Evolutionary conservation across 495 filamentous ascomycete genomes (phyloP).

Genomic region (Beverwykella pulmonaria): DNA sequence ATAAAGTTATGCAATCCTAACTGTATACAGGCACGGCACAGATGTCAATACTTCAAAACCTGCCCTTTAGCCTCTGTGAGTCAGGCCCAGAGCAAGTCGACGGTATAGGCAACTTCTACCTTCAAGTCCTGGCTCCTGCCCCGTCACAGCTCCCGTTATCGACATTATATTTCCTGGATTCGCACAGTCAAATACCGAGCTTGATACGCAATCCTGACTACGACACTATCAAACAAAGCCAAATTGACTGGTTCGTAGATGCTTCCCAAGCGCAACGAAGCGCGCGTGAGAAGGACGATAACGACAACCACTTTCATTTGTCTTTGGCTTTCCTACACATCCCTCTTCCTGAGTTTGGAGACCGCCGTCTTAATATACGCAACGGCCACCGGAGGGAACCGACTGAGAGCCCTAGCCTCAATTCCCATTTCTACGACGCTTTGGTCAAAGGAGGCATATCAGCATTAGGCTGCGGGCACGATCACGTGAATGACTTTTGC

Average conservation of each 20-base stretch:
- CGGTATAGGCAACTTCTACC: slow-evolving; percentile 49
- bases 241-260: slow-evolving; percentile 48
- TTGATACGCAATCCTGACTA: slow-evolving; percentile 44
- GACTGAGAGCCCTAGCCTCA: slow-evolving; percentile 45
- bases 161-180: slow-evolving; percentile 50
- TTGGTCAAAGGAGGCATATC: slow-evolving; percentile 45
- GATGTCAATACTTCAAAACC: slow-evolving; percentile 22
- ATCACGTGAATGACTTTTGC: slow-evolving; percentile 51
- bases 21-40: slow-evolving; percentile 14
- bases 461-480: slow-evolving; percentile 47
- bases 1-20: slow-evolving; percentile 18
- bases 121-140: slow-evolving; percentile 44
- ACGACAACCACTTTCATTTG: too few relatives aligned
- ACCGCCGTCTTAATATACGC: slow-evolving; percentile 40
- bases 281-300: slow-evolving; percentile 39
- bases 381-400: slow-evolving; percentile 45
- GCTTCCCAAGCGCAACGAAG: slow-evolving; percentile 43
- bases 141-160: slow-evolving; percentile 44
- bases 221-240: slow-evolving; percentile 47
- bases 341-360: slow-evolving; percentile 45
- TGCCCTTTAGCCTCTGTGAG: slow-evolving; percentile 41
- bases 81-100: slow-evolving; percentile 46
- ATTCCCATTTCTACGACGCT: slow-evolving; percentile 48
- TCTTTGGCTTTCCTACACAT: slow-evolving; percentile 45
- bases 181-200: slow-evolving; percentile 45